Base-by-base conservation (phyloP, 2,329 filamentous ascomycete species). In the Diaporthe sp. region DNA sequence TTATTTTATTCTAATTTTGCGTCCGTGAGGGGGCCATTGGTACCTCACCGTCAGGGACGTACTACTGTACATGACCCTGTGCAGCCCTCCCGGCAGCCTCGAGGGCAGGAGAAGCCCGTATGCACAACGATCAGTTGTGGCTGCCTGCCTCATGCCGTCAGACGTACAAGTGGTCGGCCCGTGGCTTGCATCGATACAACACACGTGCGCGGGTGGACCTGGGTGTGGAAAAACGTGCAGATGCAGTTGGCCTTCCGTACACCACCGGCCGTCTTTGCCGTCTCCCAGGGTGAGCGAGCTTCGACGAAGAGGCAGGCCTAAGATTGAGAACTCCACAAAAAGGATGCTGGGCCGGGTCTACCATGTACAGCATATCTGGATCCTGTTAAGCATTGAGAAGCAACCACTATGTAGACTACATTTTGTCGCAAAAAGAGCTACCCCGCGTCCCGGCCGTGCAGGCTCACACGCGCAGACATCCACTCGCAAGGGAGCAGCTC, bases 131-230 rank as follows among this genome's bases (percentile, higher is more conserved):
- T 28, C 31, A 3, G 13, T 39, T 39, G 31, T 68, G 65, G 46
- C 65, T 53, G 65, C 44, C 28, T 49, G 62, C 42, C 44, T 37
- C 44, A 51, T 68, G 62, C 62, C 62, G 62, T 68, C 62, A 51
- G 28, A 68, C 28, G 42, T 65, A 34, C 34, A n/a, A 34, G 19
- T 65, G 42, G 42, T 34, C 42, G 65, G 65, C 46, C 65, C 31
- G 65, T 53, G 46, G 46, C 65, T 68, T 68, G 46, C 31, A 53
- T 68, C 6, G 31, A 68, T n/a, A 39, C 46, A 42, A 53, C 65
- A 68, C 62, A 68, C 65, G 65, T 68, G 65, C 31, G 13, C 31
- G 15, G 8, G 17, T 28, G 46, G 49, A 4, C 46, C 13, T 25
- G n/a, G 65, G 31, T 46, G 46, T 34, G 22, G 46, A n/a, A 28